Evolutionary conservation across 192 early-diverging fungal species (phyloP), one percentile per base, ranked within the genome.

Genomic region (Umbelopsis vinacea): DNA sequence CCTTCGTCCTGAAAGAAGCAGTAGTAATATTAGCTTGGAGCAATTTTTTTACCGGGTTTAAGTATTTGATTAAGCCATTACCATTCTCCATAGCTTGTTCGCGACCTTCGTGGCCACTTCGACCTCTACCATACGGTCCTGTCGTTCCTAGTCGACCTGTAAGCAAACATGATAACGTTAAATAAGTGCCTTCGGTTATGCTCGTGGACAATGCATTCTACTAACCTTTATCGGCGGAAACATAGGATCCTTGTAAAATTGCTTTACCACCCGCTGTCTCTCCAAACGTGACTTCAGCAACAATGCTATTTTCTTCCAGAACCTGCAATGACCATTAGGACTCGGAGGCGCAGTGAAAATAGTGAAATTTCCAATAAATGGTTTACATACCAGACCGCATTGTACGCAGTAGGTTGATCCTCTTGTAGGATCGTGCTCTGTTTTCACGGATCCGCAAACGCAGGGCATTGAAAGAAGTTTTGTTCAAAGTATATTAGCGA

Each of bases 251-350:
- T 71, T 90, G 88, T 14, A 91, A 79, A n/a, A 91, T 83, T 3
- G 94, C 93, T 8, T 92, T 92, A n/a, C 97, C 97, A 54, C 89
- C 91, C 26, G 93, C 75, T 9, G 87, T 86, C 81, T 98, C 97
- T 29, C 84, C 88, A 81, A 98, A 98, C 8, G 92, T 89, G 38
- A 97, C 90, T 84, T 98, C 97, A 0, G 93, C 79, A 19, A 98
- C 93, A 60, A 98, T 96, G 45, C 87, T 87, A 79, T 96, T 96
- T 75, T 98, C 94, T 82, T 97, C 96, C 57, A 94, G 70, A 23
- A 98, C 96, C 88, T 96, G 81, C 19, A 60, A 24, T 23, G 46
- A 23, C 19, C 33, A 37, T 17, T 37, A 19, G 53, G 23, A 11
- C 26, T 11, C 12, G 11, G 26, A 17, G 37, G 5, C 29, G 3